phyloP scores from a whole-genome alignment of 352 stramenopile species.

The Globisporangium uncinulatum region DNA sequence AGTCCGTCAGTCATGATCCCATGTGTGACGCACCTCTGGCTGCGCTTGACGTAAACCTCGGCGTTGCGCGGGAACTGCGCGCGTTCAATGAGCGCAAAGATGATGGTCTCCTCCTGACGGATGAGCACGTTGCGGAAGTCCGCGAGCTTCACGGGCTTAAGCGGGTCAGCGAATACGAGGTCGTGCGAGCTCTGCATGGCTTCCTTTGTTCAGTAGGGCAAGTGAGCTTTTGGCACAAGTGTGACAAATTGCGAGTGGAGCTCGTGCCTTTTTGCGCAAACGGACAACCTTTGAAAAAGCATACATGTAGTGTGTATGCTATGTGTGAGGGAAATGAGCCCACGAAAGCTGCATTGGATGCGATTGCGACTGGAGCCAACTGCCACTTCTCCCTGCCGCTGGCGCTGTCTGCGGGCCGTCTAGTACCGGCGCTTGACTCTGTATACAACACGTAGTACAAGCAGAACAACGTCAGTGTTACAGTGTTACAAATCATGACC shows the following conservation, averaged over 20 bases:
- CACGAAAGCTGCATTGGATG: neutral
- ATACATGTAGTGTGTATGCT: too few relatives aligned
- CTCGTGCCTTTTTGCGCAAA: neutral
- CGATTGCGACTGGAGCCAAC: neutral
- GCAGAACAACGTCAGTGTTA: neutral
- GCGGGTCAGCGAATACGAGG: slow-evolving; percentile 58
- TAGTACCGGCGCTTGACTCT: slow-evolving; percentile 74
- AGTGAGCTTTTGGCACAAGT: too few relatives aligned
- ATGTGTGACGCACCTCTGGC: slow-evolving; percentile 37
- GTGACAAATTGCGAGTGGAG: neutral
- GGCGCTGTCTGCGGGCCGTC: neutral
- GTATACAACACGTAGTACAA: neutral
- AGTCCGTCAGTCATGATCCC: neutral
- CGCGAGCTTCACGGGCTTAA: slow-evolving; percentile 74
- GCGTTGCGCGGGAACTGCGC: slow-evolving; percentile 95
- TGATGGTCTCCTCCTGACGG: slow-evolving; percentile 97
- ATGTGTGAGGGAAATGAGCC: too few relatives aligned
- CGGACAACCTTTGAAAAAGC: slow-evolving; percentile 1
- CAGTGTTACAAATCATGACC: neutral
- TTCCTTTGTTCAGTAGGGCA: too few relatives aligned
- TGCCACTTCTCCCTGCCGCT: slow-evolving; percentile 2
- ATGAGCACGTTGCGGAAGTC: slow-evolving; percentile 89
- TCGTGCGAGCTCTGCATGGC: slow-evolving; percentile 55
- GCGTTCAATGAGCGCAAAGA: slow-evolving; percentile 99
- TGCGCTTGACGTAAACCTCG: slow-evolving; percentile 92